Evolutionary conservation across 2,329 filamentous ascomycete genomes (phyloP).

Genomic region (Bipolaris sorokiniana): DNA sequence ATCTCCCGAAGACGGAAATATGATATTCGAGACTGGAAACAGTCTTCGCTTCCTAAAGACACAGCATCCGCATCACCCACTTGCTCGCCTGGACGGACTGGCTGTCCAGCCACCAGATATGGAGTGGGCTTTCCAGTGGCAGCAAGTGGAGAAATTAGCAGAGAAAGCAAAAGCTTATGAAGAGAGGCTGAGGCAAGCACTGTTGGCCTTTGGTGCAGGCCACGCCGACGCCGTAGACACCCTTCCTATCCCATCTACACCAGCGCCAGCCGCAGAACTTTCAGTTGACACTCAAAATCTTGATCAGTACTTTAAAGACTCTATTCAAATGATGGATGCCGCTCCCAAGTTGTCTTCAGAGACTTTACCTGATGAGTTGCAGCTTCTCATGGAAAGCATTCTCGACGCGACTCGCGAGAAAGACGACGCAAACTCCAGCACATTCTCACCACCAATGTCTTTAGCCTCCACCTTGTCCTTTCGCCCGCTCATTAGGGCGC

Average conservation of each 20-base stretch:
- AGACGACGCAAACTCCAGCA: constrained; percentile 3
- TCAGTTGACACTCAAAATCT: constrained; percentile 16
- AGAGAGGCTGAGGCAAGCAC: constrained; percentile 43
- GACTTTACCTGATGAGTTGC: constrained; percentile 37
- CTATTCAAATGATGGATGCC: constrained; percentile 34
- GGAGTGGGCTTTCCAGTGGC: constrained; percentile 75
- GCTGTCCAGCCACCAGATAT: constrained; percentile 62
- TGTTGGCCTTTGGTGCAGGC: constrained; percentile 33
- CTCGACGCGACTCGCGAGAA: constrained; percentile 12
- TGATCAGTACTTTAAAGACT: constrained; percentile 35
- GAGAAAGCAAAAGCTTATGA: constrained; percentile 63
- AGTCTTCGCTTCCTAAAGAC: constrained; percentile 75
- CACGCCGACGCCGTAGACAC: background rate
- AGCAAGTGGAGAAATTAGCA: constrained; percentile 69
- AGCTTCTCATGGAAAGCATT: constrained; percentile 29
- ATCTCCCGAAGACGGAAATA: constrained; percentile 68
- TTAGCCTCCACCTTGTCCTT: constrained; percentile 73
- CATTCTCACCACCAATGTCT: constrained; percentile 61
- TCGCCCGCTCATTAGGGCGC: constrained; percentile 72
- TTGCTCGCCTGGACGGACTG: constrained; percentile 62
- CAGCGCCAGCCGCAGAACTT: background rate
- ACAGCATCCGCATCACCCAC: constrained; percentile 73
- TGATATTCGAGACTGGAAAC: constrained; percentile 79
- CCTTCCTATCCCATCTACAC: background rate
- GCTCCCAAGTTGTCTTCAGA: constrained; percentile 22